Evolutionary conservation across 2,329 filamentous ascomycete genomes (phyloP), one percentile per base, ranked within the genome.

Genomic region (Epichloe festucae): DNA sequence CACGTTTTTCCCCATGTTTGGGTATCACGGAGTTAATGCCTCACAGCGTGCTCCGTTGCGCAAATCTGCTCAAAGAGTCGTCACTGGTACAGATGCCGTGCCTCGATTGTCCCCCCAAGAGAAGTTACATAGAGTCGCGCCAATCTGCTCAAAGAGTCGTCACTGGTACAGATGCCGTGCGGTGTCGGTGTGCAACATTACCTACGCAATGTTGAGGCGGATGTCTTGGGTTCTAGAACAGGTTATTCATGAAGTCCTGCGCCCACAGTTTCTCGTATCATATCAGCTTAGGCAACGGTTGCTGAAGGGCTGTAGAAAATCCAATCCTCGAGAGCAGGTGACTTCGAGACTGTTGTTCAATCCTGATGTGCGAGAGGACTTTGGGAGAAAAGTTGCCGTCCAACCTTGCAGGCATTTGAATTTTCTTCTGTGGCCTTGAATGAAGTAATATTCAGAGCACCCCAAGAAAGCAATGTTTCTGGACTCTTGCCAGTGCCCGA

Each of bases 161-260:
- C 23, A 42, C n/a, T 44, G 43, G 14, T n/a, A 35, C 14, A 45
- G 14, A 48, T 53, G 52, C 44, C 42, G 49, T 53, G 52, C 52
- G 27, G 44, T 44, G 40, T 48, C 52, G 52, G 52, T 53, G 52
- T 53, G 48, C 40, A 50, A 53, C 52, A 38, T 40, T 49, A 27
- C 34, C 14, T 11, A 5, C 10, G 46, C 5, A 7, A 36, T 34
- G 35, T 45, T 27, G 50, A 27, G 11, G 5, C 14, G 8, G 19
- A 17, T 21, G 40, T 21, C 34, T 36, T 43, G 19, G 23, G 40
- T 46, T 49, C 21, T 38, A 40, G n/a, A 52, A 48, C 15, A 48
- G 34, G 12, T 21, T 38, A 49, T 52, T 34, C 46, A 46, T 10
- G 39, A 34, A 44, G 40, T 36, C 38, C 15, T 39, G 41, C 49